Evolutionary conservation across 345 rosid species (phyloP).

Genomic region (Durio zibethinus): DNA sequence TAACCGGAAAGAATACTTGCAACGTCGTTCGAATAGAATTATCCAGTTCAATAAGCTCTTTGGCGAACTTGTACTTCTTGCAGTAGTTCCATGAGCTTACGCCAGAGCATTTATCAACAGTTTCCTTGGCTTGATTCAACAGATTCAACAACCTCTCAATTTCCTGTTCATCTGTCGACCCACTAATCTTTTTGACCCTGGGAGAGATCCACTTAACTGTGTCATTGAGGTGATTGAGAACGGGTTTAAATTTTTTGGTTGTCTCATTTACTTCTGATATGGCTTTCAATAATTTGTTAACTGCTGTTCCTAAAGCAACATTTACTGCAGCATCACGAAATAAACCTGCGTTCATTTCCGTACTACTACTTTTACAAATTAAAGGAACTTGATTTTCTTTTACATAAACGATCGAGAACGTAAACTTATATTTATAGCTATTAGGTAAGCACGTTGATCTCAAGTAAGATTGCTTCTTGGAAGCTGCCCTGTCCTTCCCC

Average conservation of each 20-base stretch:
- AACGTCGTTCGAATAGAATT: not conserved
- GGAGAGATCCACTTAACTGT: not conserved
- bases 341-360: not conserved
- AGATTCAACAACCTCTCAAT: not conserved
- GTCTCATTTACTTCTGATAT: not conserved
- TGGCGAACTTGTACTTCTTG: not conserved
- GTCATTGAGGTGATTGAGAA: not conserved
- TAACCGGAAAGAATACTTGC: constrained; percentile 8
- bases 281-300: not conserved
- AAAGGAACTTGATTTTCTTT: not conserved
- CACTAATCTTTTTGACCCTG: not conserved
- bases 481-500: too few species aligned
- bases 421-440: not conserved
- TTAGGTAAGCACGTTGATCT: not conserved
- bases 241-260: not conserved
- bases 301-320: not conserved
- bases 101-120: not conserved
- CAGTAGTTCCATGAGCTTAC: not conserved
- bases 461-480: not conserved
- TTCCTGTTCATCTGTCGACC: not conserved
- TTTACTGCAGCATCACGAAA: not conserved
- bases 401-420: not conserved
- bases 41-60: not conserved
- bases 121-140: not conserved
- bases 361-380: not conserved